Evolutionary conservation across 2,329 filamentous ascomycete species (phyloP).

Genomic region (Lecanoromycetidae sp.): DNA sequence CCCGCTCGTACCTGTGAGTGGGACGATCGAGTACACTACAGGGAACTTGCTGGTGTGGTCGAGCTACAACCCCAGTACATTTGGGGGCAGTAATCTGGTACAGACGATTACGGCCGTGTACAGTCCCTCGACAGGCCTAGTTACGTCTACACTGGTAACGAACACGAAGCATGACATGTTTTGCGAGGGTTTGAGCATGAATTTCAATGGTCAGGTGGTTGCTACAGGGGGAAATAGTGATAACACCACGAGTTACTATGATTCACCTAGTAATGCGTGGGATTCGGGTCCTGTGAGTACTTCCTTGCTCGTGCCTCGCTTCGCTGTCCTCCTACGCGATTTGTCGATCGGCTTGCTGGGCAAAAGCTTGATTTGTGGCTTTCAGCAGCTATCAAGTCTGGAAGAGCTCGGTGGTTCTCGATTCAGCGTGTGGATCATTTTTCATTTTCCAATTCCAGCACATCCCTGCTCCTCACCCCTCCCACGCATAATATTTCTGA

Average conservation of each 20-base stretch:
- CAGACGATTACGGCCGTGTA: slow-evolving; percentile 15
- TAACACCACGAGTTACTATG: slow-evolving; percentile 38
- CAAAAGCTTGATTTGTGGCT: too few species aligned
- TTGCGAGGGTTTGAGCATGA: slow-evolving; percentile 22
- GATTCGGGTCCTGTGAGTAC: slow-evolving; percentile 20
- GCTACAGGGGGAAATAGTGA: slow-evolving; percentile 44
- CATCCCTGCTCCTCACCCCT: too few species aligned
- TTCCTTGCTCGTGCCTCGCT: too few species aligned
- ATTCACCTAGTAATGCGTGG: slow-evolving; percentile 32
- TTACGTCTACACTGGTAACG: slow-evolving; percentile 1
- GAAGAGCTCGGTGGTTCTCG: too few species aligned
- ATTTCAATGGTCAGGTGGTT: slow-evolving; percentile 38
- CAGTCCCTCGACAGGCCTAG: not conserved
- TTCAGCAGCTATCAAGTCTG: too few species aligned
- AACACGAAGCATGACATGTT: slow-evolving; percentile 17
- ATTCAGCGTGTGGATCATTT: too few species aligned
- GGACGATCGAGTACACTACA: slow-evolving; percentile 4
- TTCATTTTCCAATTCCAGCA: too few species aligned
- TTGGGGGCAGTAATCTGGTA: slow-evolving; percentile 4
- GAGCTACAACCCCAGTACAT: slow-evolving; percentile 10
- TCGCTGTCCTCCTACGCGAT: too few species aligned
- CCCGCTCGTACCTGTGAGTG: slow-evolving; percentile 16
- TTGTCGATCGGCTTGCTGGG: too few species aligned
- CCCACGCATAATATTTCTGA: too few species aligned
- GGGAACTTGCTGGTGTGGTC: slow-evolving; percentile 16